Percentiles rank a stretch among this genome's conserved stretches.
Conservation (phyloP, 2,329 filamentous ascomycete species). For the Diaporthe ampelina region DNA sequence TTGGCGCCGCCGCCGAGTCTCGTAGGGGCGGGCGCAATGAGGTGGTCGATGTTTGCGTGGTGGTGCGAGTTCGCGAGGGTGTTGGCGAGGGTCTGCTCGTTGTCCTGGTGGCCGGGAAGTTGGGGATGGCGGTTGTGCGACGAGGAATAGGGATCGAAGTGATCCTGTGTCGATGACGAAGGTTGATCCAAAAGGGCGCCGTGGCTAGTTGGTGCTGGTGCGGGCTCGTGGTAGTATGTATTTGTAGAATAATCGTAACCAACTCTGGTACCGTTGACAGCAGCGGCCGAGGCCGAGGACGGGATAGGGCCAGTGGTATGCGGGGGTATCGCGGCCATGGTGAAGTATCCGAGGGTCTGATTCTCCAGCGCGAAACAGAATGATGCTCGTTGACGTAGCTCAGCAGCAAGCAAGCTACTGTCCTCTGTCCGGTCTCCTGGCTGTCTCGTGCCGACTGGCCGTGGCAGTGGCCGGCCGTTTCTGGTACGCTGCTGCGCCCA, state of each 20-base stretch:
- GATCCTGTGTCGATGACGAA: conserved; percentile 35
- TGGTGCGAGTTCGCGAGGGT: conserved; percentile 43
- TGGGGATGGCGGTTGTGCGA: conserved; percentile 23
- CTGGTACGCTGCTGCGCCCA: conserved; percentile 22
- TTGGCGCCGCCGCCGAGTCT: conserved; percentile 61
- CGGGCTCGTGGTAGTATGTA: conserved; percentile 29
- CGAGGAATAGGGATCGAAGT: conserved; percentile 30
- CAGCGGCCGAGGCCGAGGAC: conserved; percentile 30
- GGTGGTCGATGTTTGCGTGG: conserved; percentile 36
- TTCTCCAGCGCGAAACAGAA: conserved; percentile 18
- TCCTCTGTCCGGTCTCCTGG: not conserved
- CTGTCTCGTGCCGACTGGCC: not conserved
- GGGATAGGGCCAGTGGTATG: conserved; percentile 18
- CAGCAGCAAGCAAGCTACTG: conserved; percentile 11
- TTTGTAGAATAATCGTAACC: conserved; percentile 19
- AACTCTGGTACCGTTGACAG: conserved; percentile 36
- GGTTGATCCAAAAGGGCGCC: conserved; percentile 25
- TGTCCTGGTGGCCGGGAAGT: not conserved
- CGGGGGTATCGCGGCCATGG: conserved; percentile 38
- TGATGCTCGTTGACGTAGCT: conserved; percentile 36
- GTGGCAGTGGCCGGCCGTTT: conserved; percentile 14
- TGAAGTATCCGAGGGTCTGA: not conserved
- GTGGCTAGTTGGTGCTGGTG: conserved; percentile 19
- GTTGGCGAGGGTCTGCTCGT: conserved; percentile 42
- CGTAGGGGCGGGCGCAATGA: conserved; percentile 43